A percentile compares a stretch with the other conserved stretches of the same genome.
These are phyloP conservation scores for Xerocomellus dryophilus DNA, from an alignment of 768 basidiomycete genomes.

Conservation along the genomic window DNA sequence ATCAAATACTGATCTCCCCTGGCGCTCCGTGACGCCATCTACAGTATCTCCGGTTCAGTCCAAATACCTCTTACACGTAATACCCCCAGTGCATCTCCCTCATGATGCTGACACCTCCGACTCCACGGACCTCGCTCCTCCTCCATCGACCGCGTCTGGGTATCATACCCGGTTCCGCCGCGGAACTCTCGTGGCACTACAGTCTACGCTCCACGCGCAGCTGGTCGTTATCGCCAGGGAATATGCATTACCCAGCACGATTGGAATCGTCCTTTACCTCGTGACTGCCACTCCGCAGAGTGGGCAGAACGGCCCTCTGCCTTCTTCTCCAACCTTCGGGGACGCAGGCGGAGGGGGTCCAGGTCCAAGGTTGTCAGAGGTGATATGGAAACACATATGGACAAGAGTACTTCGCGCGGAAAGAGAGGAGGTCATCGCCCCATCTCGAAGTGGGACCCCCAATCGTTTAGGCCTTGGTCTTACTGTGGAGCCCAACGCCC, in stretches of 20 bases:
- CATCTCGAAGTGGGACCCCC: constrained; percentile 35
- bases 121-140: constrained; percentile 47
- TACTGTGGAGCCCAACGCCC: constrained; percentile 34
- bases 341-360: constrained; percentile 47
- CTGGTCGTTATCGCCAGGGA: constrained; percentile 87
- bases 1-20: constrained; percentile 32
- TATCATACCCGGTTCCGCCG: constrained; percentile 78
- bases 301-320: constrained; percentile 12
- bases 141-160: constrained; percentile 61
- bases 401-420: constrained; percentile 64
- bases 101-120: constrained; percentile 50
- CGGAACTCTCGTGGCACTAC: constrained; percentile 83
- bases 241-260: constrained; percentile 85
- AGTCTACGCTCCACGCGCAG: constrained; percentile 80
- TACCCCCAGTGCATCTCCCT: constrained; percentile 72
- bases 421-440: constrained; percentile 39
- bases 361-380: constrained; percentile 82
- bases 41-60: constrained; percentile 44
- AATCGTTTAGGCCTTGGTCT: constrained; percentile 46
- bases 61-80: constrained; percentile 76
- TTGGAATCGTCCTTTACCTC: constrained; percentile 82
- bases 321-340: constrained; percentile 13
- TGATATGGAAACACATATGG: constrained; percentile 89
- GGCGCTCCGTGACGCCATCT: constrained; percentile 53
- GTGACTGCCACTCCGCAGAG: constrained; percentile 40